phyloP scores from a whole-genome alignment of 768 basidiomycete species.

The Amanita rubescens region DNA sequence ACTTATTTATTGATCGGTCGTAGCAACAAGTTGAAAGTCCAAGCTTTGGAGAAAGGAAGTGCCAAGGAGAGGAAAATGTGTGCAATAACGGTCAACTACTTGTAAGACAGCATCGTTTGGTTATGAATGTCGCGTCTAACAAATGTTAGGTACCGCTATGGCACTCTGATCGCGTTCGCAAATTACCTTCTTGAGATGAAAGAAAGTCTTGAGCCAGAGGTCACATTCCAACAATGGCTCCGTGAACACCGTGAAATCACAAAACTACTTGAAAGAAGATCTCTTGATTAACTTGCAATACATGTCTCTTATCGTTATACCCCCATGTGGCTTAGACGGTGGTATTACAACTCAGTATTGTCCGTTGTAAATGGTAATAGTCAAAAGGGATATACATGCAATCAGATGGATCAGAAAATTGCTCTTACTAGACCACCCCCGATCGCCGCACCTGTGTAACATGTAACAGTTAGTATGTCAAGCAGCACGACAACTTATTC shows the following conservation, averaged over 20 bases:
- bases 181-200: slow-evolving; percentile 84
- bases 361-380: not conserved
- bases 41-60: slow-evolving; percentile 74
- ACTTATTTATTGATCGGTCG: slow-evolving; percentile 2
- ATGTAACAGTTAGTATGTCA: not conserved
- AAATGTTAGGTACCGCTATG: slow-evolving; percentile 68
- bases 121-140: slow-evolving; percentile 3
- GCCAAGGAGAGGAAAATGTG: slow-evolving; percentile 70
- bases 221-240: slow-evolving; percentile 79
- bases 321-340: not conserved
- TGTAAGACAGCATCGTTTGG: slow-evolving; percentile 37
- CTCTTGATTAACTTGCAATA: slow-evolving; percentile 44
- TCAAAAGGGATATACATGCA: not conserved
- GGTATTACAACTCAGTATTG: not conserved
- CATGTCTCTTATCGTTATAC: not conserved
- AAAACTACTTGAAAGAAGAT: slow-evolving; percentile 56
- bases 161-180: slow-evolving; percentile 87
- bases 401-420: slow-evolving; percentile 19
- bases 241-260: slow-evolving; percentile 80
- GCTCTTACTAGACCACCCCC: slow-evolving; percentile 27
- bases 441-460: slow-evolving; percentile 23
- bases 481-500: not conserved
- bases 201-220: slow-evolving; percentile 25
- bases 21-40: slow-evolving; percentile 88
- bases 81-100: slow-evolving; percentile 79